Base-by-base conservation (phyloP, 257 asterid genomes). In the Nicotiana tabacum region DNA sequence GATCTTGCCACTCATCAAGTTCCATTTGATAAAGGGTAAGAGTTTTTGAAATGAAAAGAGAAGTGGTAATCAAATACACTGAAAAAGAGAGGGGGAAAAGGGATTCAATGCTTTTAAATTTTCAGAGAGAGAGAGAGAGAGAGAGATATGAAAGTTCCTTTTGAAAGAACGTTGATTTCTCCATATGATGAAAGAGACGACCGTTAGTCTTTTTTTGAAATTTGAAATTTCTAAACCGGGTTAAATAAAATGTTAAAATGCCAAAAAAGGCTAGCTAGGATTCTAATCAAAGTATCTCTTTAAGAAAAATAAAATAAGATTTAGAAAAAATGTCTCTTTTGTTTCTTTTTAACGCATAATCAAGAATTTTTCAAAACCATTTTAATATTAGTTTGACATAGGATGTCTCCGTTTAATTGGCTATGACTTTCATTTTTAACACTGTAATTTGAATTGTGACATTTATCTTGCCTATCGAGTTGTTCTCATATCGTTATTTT, bases 1-100 rank as follows among this genome's bases (percentile, higher is more conserved):
- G 97, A 90, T 91, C 94, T 78, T 86, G 85, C 94, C 93, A 81
- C 66, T 87, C 89, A 87, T 83, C 62, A 78, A 87, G 91, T 77
- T 85, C 91, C 96, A 93, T 93, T 30, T 80, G 90, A 86, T 83
- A 84, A 88, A 86, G 56, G 79, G 82, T 72, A 80, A 46, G 87
- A 60, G 82, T 67, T 24, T 24, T 24, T 90, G 90, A 91, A 92
- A 70, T 68, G 77, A 0, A 81, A 83, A 88, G 57, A 48, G 30
- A 27, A 62, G 84, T 68, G 66, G 80, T 78, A 84, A 84, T 80
- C 84, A 81, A 68, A 85, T 60, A 51, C 80, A 79, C 12, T 17
- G 77, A n/a, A 37, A 60, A 18, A 74, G 30, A 24, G 37, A 56
- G 5, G 37, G 69, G 5, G 6, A 70, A 76, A 68, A 60, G 82